phyloP scores from a whole-genome alignment of 1,284 basidiomycete genomes.

The Ustilago esculenta region DNA sequence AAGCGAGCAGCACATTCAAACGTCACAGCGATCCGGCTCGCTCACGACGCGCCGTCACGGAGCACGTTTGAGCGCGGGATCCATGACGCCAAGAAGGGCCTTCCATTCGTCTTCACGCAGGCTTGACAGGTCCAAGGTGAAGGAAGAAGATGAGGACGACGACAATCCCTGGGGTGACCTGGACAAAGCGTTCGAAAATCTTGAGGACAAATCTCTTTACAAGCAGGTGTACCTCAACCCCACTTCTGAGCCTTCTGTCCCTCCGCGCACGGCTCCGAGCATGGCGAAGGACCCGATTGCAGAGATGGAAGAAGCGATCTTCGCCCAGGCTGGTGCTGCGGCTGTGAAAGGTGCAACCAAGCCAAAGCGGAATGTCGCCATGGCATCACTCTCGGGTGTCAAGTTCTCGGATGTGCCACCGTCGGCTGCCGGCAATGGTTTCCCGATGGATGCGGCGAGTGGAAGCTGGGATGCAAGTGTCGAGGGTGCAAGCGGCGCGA shows the following conservation, averaged over 20 bases:
- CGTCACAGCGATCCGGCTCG: no score
- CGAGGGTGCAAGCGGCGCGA: no score
- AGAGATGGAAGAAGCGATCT: constrained; percentile 50
- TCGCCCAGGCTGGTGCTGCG: constrained; percentile 45
- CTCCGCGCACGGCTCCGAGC: not conserved
- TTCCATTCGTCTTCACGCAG: constrained; percentile 22
- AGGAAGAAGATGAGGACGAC: constrained; percentile 32
- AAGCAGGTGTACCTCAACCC: constrained; percentile 30
- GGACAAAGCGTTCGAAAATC: constrained; percentile 44
- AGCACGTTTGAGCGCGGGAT: not conserved
- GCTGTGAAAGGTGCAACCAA: constrained; percentile 9
- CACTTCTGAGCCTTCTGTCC: not conserved
- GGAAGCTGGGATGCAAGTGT: no score
- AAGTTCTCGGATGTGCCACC: constrained; percentile 28
- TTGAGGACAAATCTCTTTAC: constrained; percentile 39
- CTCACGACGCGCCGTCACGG: no score
- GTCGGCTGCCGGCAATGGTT: not conserved
- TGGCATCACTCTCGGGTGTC: constrained; percentile 11
- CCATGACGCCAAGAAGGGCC: not conserved
- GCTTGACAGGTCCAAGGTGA: not conserved
- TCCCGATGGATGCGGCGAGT: no score
- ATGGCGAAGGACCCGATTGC: constrained; percentile 16
- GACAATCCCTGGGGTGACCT: constrained; percentile 53
- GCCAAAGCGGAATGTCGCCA: not conserved
- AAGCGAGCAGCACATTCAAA: no score